These are phyloP conservation scores for Macrophomina tecta DNA, from an alignment of 2,329 filamentous ascomycete species.

Conservation along the genomic window DNA sequence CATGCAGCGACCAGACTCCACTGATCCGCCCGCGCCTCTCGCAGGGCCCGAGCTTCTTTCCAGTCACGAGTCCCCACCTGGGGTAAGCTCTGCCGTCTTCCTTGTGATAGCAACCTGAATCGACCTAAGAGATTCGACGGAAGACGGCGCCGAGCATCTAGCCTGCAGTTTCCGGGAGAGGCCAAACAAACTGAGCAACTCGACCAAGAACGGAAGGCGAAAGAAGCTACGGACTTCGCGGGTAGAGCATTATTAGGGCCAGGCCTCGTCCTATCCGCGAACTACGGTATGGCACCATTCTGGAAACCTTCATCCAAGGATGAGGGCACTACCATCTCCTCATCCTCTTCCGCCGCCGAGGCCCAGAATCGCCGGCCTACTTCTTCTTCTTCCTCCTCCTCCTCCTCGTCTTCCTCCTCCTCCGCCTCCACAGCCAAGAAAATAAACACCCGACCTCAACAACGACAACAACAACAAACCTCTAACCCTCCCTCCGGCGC, in stretches of 20 bases:
- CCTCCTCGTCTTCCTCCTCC: constrained; percentile 10
- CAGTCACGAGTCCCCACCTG: constrained; percentile 14
- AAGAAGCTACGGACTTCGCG: neutral
- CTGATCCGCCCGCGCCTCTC: constrained; percentile 9
- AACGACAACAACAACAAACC: neutral
- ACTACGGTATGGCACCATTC: constrained; percentile 20
- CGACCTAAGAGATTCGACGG: neutral
- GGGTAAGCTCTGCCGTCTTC: constrained; percentile 15
- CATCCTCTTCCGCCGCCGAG: neutral
- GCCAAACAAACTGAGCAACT: too few relatives aligned
- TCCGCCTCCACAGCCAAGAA: neutral
- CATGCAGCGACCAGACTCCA: constrained; percentile 5
- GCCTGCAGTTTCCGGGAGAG: neutral
- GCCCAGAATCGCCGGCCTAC: neutral
- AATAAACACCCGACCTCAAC: neutral
- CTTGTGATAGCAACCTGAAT: constrained; percentile 10
- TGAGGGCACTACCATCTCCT: constrained; percentile 1
- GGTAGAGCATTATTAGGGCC: neutral
- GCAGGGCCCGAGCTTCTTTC: constrained; percentile 17
- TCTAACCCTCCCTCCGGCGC: neutral
- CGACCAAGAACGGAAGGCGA: neutral
- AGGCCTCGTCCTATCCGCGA: neutral
- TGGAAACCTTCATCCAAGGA: constrained; percentile 16
- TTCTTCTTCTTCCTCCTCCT: constrained; percentile 1
- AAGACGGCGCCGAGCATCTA: neutral